Conservation (phyloP, 352 stramenopile species). For the Globisporangium solare region DNA sequence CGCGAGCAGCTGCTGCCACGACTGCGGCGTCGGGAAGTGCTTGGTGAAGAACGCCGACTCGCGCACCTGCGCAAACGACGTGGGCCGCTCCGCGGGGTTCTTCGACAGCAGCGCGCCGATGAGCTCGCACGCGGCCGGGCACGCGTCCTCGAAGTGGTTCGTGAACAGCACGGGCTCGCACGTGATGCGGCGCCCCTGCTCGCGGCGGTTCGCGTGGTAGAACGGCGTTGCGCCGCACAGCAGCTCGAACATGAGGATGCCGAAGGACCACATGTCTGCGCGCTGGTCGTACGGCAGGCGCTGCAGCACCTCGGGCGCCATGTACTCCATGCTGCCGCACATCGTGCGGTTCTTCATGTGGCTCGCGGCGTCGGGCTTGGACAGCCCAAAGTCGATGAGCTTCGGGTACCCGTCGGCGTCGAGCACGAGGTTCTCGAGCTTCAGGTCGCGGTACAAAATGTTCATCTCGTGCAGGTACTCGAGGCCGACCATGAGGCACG, state of each 20-base stretch:
- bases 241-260: slow-evolving; percentile 74
- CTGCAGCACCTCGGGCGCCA: slow-evolving; percentile 66
- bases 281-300: slow-evolving; percentile 52
- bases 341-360: slow-evolving; percentile 44
- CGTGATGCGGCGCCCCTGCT: slow-evolving; percentile 70
- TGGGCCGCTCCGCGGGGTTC: slow-evolving; percentile 31
- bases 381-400: slow-evolving; percentile 66
- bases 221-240: slow-evolving; percentile 75
- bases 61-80: slow-evolving; percentile 38
- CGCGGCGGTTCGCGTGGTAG: slow-evolving; percentile 73
- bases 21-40: slow-evolving; percentile 32
- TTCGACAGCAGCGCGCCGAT: slow-evolving; percentile 49
- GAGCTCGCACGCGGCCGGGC: slow-evolving; percentile 34
- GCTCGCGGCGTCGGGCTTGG: slow-evolving; percentile 45
- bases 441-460: slow-evolving; percentile 82
- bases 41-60: slow-evolving; percentile 40
- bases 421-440: slow-evolving; percentile 87
- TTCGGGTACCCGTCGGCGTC: slow-evolving; percentile 85
- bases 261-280: slow-evolving; percentile 71
- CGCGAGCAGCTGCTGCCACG: slow-evolving; percentile 43
- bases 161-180: slow-evolving; percentile 52
- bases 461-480: slow-evolving; percentile 62
- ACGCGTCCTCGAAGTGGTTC: slow-evolving; percentile 34
- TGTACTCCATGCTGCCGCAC: slow-evolving; percentile 75
- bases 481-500: slow-evolving; percentile 91